Percentiles rank a stretch among this genome's conserved stretches.
Conservation (phyloP, 2,329 filamentous ascomycete species). For the Alternaria sp. region DNA sequence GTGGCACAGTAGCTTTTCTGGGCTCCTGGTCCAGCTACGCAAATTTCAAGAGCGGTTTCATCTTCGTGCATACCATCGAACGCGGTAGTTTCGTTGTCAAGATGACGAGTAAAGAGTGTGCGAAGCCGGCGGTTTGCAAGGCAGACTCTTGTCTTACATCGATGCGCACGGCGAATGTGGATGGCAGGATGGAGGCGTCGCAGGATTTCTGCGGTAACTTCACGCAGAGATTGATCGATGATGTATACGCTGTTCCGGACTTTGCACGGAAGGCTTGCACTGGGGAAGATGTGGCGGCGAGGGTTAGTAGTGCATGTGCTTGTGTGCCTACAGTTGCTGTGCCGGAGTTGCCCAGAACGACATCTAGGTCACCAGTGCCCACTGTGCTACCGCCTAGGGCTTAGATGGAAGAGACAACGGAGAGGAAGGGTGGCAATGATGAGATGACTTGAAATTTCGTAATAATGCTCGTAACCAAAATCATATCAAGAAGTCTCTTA, state of each 20-base stretch:
- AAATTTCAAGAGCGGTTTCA: constrained; percentile 44
- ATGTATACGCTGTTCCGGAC: constrained; percentile 26
- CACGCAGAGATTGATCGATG: constrained; percentile 27
- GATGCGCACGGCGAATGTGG: constrained; percentile 33
- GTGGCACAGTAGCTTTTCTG: constrained; percentile 51
- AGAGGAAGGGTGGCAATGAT: background rate
- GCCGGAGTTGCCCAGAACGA: constrained; percentile 37
- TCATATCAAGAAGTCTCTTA: background rate
- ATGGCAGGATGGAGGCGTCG: constrained; percentile 29
- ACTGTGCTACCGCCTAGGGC: constrained; percentile 36
- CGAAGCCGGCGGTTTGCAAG: constrained; percentile 34
- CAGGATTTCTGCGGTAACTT: constrained; percentile 33
- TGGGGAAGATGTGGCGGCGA: constrained; percentile 25
- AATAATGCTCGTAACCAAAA: background rate
- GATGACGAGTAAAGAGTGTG: constrained; percentile 35
- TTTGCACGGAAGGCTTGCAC: constrained; percentile 31
- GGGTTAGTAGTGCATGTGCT: constrained; percentile 38
- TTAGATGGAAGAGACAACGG: background rate
- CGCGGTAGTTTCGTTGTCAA: constrained; percentile 47
- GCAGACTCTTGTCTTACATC: constrained; percentile 29
- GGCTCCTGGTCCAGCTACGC: constrained; percentile 54
- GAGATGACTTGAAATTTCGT: background rate
- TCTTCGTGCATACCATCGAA: constrained; percentile 51
- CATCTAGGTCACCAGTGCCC: constrained; percentile 34
- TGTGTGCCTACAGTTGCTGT: constrained; percentile 36